Percentiles rank a stretch among this genome's conserved stretches.
phyloP scores from a whole-genome alignment of 345 rosid species.

The Rubroshorea leprosula region DNA sequence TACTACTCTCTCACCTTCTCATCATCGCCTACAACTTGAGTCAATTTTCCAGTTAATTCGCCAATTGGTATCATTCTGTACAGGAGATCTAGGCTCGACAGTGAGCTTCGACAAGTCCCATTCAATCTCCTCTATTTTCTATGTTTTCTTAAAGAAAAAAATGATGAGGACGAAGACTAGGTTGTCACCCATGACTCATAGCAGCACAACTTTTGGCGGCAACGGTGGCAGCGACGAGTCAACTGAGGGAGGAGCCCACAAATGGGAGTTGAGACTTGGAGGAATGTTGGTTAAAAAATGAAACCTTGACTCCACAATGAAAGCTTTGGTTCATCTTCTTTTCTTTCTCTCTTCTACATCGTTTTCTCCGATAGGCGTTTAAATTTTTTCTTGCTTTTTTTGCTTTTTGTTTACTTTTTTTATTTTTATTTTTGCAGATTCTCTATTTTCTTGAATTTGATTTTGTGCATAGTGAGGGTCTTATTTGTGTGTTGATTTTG shows the following conservation, averaged over 20 bases:
- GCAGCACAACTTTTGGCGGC: constrained; percentile 33
- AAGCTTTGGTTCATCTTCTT: too few relatives aligned
- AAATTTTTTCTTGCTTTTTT: too few relatives aligned
- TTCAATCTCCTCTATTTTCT: not conserved
- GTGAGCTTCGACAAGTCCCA: not conserved
- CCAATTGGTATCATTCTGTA: too few relatives aligned
- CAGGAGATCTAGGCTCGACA: constrained; percentile 13
- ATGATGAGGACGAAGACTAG: constrained; percentile 79
- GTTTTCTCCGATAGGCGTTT: too few relatives aligned
- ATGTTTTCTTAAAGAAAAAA: not conserved
- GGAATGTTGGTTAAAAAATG: constrained; percentile 99
- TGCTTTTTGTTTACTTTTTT: too few relatives aligned
- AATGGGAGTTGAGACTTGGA: constrained; percentile 95
- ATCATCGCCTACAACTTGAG: too few relatives aligned
- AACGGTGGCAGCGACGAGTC: constrained; percentile 37
- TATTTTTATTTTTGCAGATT: too few relatives aligned
- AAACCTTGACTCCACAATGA: constrained; percentile 55
- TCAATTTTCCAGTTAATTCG: constrained; percentile 8
- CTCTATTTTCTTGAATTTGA: too few relatives aligned
- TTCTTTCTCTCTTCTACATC: too few relatives aligned
- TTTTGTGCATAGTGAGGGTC: too few relatives aligned
- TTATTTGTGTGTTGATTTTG: too few relatives aligned
- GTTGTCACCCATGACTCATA: constrained; percentile 34
- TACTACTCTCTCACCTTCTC: too few relatives aligned
- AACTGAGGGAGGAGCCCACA: constrained; percentile 29